These are phyloP conservation scores for Pythium aquatile DNA, from an alignment of 352 stramenopile species.

Conservation along the genomic window DNA sequence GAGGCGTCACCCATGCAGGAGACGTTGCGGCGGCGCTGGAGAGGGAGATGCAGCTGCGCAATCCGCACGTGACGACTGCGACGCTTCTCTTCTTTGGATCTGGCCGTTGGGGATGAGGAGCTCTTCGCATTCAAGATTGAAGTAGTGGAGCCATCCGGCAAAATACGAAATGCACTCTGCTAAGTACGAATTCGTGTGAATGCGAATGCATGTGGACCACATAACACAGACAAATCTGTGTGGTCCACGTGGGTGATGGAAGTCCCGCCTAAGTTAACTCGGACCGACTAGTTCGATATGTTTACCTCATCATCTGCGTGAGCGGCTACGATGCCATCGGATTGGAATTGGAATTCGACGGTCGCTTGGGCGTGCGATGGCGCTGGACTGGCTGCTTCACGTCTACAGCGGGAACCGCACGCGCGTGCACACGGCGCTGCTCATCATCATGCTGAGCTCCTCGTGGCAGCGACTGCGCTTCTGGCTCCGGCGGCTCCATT, in stretches of 20 bases:
- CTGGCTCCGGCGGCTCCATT: conserved; percentile 31
- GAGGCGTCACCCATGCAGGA: conserved; percentile 6
- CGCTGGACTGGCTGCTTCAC: not conserved
- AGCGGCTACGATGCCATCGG: not conserved
- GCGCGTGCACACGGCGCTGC: conserved; percentile 10
- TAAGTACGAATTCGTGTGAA: conserved; percentile 15
- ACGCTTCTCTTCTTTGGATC: conserved; percentile 15
- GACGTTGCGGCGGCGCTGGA: not conserved
- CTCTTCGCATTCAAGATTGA: conserved; percentile 28
- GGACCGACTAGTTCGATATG: conserved; percentile 2
- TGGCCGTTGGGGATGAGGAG: conserved; percentile 2
- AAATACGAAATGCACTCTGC: conserved; percentile 1
- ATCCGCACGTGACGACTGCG: conserved; percentile 10
- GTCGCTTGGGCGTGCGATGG: not conserved
- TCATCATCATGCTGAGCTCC: conserved; percentile 8
- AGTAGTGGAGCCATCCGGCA: not conserved
- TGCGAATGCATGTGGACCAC: conserved; percentile 14
- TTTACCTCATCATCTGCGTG: conserved; percentile 11
- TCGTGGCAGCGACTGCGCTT: conserved; percentile 20
- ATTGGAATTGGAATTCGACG: not conserved
- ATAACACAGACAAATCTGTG: not conserved
- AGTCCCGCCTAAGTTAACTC: conserved; percentile 10
- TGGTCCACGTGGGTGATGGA: not conserved
- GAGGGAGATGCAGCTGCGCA: not conserved
- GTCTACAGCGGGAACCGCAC: conserved; percentile 5